A percentile compares a stretch with the other conserved stretches of the same genome.
phyloP scores from a whole-genome alignment of 2,329 filamentous ascomycete genomes.

The Microcyclospora tardicrescens region DNA sequence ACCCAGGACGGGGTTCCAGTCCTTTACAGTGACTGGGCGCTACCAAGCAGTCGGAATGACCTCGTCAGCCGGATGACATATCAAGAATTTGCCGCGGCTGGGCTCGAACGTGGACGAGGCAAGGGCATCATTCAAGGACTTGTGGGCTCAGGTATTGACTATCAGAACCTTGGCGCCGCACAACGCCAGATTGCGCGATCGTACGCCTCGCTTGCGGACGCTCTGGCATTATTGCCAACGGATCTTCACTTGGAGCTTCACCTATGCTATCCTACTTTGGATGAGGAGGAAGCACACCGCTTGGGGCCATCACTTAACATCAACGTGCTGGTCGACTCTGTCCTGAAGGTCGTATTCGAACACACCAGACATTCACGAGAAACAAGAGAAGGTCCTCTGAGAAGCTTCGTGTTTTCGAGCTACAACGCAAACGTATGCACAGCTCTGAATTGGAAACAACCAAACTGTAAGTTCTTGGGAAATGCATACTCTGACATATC shows the following conservation, averaged over 20 bases:
- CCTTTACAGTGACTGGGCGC: conserved; percentile 73
- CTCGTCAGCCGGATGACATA: conserved; percentile 68
- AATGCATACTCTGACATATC: neutral
- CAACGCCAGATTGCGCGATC: conserved; percentile 59
- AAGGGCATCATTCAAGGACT: conserved; percentile 16
- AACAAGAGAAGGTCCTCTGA: conserved; percentile 55
- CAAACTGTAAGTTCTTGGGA: conserved; percentile 54
- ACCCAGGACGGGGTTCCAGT: conserved; percentile 80
- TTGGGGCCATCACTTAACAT: conserved; percentile 68
- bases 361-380: conserved; percentile 62
- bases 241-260: conserved; percentile 86
- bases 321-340: conserved; percentile 72
- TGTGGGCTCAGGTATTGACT: conserved; percentile 15
- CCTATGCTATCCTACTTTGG: conserved; percentile 66
- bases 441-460: conserved; percentile 97
- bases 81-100: conserved; percentile 50
- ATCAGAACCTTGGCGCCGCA: conserved; percentile 44
- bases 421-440: conserved; percentile 86
- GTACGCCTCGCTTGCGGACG: conserved; percentile 67
- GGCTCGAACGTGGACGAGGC: conserved; percentile 16
- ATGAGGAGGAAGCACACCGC: conserved; percentile 57
- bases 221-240: conserved; percentile 59
- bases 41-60: conserved; percentile 43
- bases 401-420: conserved; percentile 86
- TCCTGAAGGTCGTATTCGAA: conserved; percentile 78